phyloP scores from a whole-genome alignment of 179 eudicot species.

The Carnegiea gigantea region DNA sequence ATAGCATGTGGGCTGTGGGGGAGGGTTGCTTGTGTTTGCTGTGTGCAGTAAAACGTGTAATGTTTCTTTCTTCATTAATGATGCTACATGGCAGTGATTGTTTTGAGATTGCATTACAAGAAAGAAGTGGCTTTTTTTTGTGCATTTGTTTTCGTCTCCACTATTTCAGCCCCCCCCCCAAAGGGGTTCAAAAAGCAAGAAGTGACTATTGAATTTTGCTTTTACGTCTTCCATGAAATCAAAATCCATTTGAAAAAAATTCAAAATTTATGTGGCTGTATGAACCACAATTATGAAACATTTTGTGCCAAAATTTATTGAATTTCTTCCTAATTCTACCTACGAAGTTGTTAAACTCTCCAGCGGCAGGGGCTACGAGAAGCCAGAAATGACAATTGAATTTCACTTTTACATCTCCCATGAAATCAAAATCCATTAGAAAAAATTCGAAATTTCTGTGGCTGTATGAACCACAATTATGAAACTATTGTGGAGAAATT shows the following conservation, averaged over 20 bases:
- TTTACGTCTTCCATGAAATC: background rate
- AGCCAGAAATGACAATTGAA: background rate
- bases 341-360: too few relatives aligned
- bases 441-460: background rate
- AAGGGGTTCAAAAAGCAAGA: too few relatives aligned
- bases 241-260: background rate
- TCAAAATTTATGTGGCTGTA: background rate
- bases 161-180: too few relatives aligned
- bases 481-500: too few relatives aligned
- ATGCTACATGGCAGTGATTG: background rate
- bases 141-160: background rate
- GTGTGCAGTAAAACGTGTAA: background rate
- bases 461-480: background rate
- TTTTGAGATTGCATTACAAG: background rate
- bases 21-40: background rate
- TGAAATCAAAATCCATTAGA: background rate
- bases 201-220: background rate
- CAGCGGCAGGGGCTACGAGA: too few relatives aligned
- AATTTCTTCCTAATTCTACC: too few relatives aligned
- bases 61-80: background rate
- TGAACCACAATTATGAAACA: background rate
- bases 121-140: background rate
- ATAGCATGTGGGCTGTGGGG: background rate
- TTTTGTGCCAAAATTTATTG: too few relatives aligned
- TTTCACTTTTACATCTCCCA: background rate